Base-by-base conservation (phyloP, 208 protist species). In the Porcisia hertigi region DNA sequence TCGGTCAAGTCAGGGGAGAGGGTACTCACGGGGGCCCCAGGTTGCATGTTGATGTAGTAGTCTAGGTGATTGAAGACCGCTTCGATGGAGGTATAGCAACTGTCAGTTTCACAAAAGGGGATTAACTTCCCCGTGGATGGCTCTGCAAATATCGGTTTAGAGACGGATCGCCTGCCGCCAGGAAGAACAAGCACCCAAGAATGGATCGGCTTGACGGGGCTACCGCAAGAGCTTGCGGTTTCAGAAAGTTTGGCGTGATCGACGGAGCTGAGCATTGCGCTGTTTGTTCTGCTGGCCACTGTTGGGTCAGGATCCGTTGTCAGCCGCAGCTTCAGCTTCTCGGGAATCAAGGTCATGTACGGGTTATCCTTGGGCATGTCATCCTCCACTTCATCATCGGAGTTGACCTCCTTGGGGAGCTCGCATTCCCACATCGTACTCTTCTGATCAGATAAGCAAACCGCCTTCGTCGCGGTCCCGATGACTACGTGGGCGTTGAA, bases 401-500 rank as follows among this genome's bases (percentile, higher is more conserved):
- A 86, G 73, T 94, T 90, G n/a, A 72, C 39, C 71, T 96, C 91
- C 9, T 73, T 71, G 23, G 86, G 88, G 23, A 97, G 75, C 18
- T 62, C 69, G 25, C 87, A 83, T 20, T 80, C 73, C 88, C 90
- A 97, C 41, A 75, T 41, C 3, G 81, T 64, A 23, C 77, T 47
- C 4, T 75, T 90, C 54, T 93, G 87, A 71, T 97, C 88, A 64
- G 97, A 97, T n/a, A 91, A 45, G 74, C 88, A 95, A 49, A 97
- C 84, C 39, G 83, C 77, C 36, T 69, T 69, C 23, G 69, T 71
- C 1, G 97, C 97, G 66, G 95, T 97, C 12, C 97, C 97, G 60
- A 96, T 74, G 2, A 98, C 95, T 12, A 97, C 93, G 66, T 97
- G 97, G 8, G 91, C 93, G 69, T 98, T 94, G 83, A 95, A 98